A percentile compares a stretch with the other conserved stretches of the same genome.
phyloP scores from a whole-genome alignment of 106 monocot genomes.

The Triglochin maritima region DNA sequence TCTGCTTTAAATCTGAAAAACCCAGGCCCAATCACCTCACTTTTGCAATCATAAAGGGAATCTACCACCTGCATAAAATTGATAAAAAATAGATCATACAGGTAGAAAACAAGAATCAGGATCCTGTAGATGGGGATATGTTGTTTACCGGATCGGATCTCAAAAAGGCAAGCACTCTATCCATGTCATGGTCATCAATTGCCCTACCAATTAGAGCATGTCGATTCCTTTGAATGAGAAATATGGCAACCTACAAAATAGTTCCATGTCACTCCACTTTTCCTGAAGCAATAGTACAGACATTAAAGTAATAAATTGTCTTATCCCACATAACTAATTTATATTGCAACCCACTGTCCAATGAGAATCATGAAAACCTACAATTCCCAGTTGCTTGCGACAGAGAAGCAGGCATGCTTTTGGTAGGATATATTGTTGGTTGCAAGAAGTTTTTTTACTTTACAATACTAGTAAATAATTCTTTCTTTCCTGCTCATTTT shows the following conservation, averaged over 20 bases:
- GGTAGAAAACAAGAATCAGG: background rate
- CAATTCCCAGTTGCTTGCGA: no score
- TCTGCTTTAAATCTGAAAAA: constrained; percentile 99
- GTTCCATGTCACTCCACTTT: no score
- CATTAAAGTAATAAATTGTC: no score
- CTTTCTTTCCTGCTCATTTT: no score
- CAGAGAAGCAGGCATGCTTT: no score
- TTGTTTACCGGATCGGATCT: constrained; percentile 88
- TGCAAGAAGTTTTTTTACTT: no score
- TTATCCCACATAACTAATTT: no score
- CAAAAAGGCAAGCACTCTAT: constrained; percentile 74
- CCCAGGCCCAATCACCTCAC: constrained; percentile 99
- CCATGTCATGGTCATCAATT: constrained; percentile 99
- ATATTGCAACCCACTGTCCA: no score
- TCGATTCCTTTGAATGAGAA: constrained; percentile 96
- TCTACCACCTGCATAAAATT: constrained; percentile 64
- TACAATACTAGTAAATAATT: no score
- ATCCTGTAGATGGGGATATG: background rate
- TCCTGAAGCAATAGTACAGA: no score
- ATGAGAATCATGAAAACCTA: no score
- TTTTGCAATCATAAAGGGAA: constrained; percentile 96
- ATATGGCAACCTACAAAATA: constrained; percentile 76
- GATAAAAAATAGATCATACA: background rate
- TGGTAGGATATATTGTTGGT: no score
- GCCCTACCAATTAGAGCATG: constrained; percentile 97